A percentile compares a stretch with the other conserved stretches of the same genome.
Conservation (phyloP, 78 protist genomes). For the Dictyostelium capitatum region DNA sequence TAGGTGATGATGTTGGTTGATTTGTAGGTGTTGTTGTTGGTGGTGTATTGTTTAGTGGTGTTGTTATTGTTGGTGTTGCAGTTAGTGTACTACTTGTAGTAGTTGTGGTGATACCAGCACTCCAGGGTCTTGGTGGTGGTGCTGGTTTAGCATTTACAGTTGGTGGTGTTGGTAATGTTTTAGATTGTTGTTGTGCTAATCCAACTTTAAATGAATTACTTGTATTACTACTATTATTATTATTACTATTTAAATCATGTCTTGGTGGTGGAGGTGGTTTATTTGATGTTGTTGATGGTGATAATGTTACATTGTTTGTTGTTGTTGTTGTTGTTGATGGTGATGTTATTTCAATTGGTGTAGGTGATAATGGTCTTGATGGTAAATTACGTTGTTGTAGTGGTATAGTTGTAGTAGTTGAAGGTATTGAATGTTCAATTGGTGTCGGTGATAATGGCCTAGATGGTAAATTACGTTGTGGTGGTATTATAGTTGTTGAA, state of each 20-base stretch:
- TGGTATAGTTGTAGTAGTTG: too few species aligned
- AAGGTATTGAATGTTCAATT: background rate
- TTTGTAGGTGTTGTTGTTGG: background rate
- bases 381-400: background rate
- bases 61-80: conserved; percentile 1
- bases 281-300: background rate
- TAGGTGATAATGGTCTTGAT: conserved; percentile 2
- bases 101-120: background rate
- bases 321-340: background rate
- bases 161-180: conserved; percentile 5
- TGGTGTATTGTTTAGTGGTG: conserved; percentile 7
- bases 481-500: background rate
- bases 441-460: background rate
- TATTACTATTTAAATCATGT: too few species aligned
- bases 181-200: background rate
- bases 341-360: background rate
- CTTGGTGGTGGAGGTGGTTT: conserved; percentile 5
- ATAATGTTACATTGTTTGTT: background rate
- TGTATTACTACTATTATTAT: background rate
- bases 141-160: background rate
- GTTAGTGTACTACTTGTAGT: background rate
- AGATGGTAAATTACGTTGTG: background rate
- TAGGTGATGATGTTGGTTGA: background rate
- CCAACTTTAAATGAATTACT: background rate
- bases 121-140: conserved; percentile 29